Evolutionary conservation across 345 rosid genomes (phyloP).

Genomic region (Eucalyptus shirleyi): DNA sequence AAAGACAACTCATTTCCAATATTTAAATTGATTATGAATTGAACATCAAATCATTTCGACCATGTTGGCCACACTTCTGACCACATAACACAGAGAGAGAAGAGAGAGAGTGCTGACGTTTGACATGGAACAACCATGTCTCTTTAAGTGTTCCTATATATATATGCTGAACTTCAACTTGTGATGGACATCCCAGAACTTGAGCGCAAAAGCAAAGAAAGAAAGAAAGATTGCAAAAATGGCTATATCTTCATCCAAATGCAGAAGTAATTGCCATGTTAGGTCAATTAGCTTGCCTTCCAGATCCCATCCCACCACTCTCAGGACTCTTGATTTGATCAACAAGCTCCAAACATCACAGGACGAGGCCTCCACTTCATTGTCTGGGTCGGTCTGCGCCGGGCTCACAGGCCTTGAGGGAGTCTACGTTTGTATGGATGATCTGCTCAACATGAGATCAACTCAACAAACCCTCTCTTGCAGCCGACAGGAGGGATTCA

Average conservation of each 20-base stretch:
- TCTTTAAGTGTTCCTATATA: background rate
- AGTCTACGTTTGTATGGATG: slow-evolving; percentile 25
- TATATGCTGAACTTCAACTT: background rate
- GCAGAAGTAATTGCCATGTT: background rate
- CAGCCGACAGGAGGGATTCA: slow-evolving; percentile 4
- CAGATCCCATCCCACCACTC: slow-evolving; percentile 52
- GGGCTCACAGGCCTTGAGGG: slow-evolving; percentile 30
- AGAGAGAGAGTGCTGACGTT: background rate
- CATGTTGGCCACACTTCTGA: background rate
- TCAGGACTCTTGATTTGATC: slow-evolving; percentile 27
- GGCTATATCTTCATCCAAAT: slow-evolving; percentile 2
- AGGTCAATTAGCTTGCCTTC: slow-evolving; percentile 67
- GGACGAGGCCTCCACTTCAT: background rate
- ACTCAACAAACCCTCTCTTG: slow-evolving; percentile 31
- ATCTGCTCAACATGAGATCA: slow-evolving; percentile 38
- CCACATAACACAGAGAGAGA: background rate
- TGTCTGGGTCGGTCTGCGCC: slow-evolving; percentile 13
- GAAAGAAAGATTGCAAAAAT: background rate
- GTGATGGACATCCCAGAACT: background rate
- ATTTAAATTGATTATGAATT: background rate
- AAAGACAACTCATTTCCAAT: background rate
- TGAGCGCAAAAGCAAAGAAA: background rate
- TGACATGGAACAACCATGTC: background rate
- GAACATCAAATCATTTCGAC: background rate
- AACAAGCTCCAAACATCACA: slow-evolving; percentile 20